A percentile compares a stretch with the other conserved stretches of the same genome.
Conservation (phyloP, 495 filamentous ascomycete genomes). For the Chaetomidium leptoderma region DNA sequence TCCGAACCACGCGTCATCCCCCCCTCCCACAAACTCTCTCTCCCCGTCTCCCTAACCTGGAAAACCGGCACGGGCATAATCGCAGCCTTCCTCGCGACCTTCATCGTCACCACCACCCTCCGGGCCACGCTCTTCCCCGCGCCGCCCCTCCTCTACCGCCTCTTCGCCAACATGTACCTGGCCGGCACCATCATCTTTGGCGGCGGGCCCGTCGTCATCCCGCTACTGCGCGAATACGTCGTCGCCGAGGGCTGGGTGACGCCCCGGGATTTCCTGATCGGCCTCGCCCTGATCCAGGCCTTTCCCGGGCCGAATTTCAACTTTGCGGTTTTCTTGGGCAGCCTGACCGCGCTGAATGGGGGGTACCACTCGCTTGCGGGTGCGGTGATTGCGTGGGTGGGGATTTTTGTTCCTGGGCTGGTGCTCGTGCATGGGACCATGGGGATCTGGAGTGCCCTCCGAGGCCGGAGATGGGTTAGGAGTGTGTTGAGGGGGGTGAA, state of each 20-base stretch:
- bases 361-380: slow-evolving; percentile 32
- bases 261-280: slow-evolving; percentile 74
- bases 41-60: slow-evolving; percentile 43
- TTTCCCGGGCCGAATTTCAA: slow-evolving; percentile 89
- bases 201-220: slow-evolving; percentile 81
- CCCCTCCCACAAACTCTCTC: slow-evolving; percentile 32
- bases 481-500: slow-evolving; percentile 64
- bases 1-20: slow-evolving; percentile 43
- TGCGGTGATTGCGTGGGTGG: slow-evolving; percentile 61
- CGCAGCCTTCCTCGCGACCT: slow-evolving; percentile 52
- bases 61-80: slow-evolving; percentile 48
- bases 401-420: slow-evolving; percentile 71
- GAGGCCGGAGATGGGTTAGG: slow-evolving; percentile 52
- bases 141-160: slow-evolving; percentile 48
- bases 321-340: slow-evolving; percentile 74
- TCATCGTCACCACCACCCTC: slow-evolving; percentile 59
- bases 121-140: slow-evolving; percentile 45
- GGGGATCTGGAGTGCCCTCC: slow-evolving; percentile 62
- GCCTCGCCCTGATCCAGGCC: slow-evolving; percentile 76
- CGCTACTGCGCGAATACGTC: slow-evolving; percentile 72
- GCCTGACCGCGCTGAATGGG: slow-evolving; percentile 48
- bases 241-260: slow-evolving; percentile 77
- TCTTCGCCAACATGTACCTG: slow-evolving; percentile 79
- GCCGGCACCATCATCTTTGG: slow-evolving; percentile 89
- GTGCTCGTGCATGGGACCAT: slow-evolving; percentile 61